Conservation (phyloP, 1,284 basidiomycete genomes). For the Trichosporon sp. region DNA sequence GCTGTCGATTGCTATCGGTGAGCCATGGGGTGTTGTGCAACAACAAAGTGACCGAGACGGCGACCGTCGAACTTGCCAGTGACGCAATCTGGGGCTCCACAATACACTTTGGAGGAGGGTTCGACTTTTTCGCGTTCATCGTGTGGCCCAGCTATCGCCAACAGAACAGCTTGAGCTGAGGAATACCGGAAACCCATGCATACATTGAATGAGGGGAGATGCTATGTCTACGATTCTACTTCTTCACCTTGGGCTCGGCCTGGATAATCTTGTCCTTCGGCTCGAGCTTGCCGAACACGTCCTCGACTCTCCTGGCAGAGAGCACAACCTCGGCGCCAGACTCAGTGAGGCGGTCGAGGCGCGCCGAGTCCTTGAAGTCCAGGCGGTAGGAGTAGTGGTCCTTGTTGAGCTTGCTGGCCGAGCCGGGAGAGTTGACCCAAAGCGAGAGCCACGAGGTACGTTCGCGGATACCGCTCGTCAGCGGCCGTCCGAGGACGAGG, state of each 20-base stretch:
- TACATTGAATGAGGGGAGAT: not conserved
- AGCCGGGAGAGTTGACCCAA: not conserved
- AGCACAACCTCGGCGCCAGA: slow-evolving; percentile 27
- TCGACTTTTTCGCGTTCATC: not conserved
- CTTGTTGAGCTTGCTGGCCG: slow-evolving; percentile 6
- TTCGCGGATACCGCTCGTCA: not conserved
- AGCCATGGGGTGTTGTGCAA: not conserved
- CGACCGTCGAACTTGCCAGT: slow-evolving; percentile 13
- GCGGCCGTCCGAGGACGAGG: slow-evolving; percentile 18
- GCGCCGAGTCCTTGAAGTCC: slow-evolving; percentile 25
- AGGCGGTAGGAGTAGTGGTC: slow-evolving; percentile 29
- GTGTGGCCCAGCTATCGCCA: too few relatives aligned
- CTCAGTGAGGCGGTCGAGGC: slow-evolving; percentile 5
- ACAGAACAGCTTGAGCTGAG: too few relatives aligned
- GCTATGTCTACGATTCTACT: slow-evolving; percentile 8
- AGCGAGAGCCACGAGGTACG: not conserved
- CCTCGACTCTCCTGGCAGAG: slow-evolving; percentile 24
- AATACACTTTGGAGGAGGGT: not conserved
- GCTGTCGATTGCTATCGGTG: not conserved
- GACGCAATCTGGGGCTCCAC: slow-evolving; percentile 14
- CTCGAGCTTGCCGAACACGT: slow-evolving; percentile 31
- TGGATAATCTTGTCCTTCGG: not conserved
- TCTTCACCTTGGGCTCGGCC: slow-evolving; percentile 1
- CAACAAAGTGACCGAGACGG: slow-evolving; percentile 11
- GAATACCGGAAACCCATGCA: not conserved